Evolutionary conservation across 2,329 filamentous ascomycete species (phyloP), one percentile per base, ranked within the genome.

Genomic region (Periconia sp.): DNA sequence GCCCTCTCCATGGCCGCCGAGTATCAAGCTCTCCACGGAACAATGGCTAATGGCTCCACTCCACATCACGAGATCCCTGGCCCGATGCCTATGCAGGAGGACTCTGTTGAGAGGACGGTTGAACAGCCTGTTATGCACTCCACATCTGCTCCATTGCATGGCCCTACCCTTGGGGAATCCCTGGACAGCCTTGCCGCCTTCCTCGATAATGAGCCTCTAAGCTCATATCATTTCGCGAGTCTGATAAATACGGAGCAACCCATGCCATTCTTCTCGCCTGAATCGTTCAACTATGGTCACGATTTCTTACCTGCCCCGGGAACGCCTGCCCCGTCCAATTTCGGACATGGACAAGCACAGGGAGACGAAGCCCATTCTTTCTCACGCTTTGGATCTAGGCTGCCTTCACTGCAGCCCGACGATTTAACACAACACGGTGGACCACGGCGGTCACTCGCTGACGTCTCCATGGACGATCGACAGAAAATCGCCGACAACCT

Each of bases 401-500:
- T 72, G 15, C 69, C 68, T 16, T 72, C 68, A 2, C 44, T 71
- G 10, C 68, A 71, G 38, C 69, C 69, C 12, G 69, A 72, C 26
- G 66, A 71, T n/a, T 43, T 55, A 13, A 37, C 31, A 5, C 54
- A 41, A 21, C 24, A 39, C 25, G 32, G 33, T 40, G 31, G 22
- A 36, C 40, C 41, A 36, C 26, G 50, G 13, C 51, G 58, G n/a
- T 45, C 59, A 1, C 38, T 71, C n/a, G 53, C 66, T 17, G 65
- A 71, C 22, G 54, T 71, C 12, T 70, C 66, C 4, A 49, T 61
- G 7, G 57, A 62, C 9, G 67, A 69, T 40, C 54, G 68, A 12
- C 61, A 69, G 26, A 56, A 48, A 9, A 82, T 85, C 40, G 79
- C 80, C 57, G 80, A 75, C 41, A 76, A 80, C n/a, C 66, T 86